A percentile compares a stretch with the other conserved stretches of the same genome.
phyloP scores from a whole-genome alignment of 2,329 filamentous ascomycete genomes.

The Calonectria hongkongensis region DNA sequence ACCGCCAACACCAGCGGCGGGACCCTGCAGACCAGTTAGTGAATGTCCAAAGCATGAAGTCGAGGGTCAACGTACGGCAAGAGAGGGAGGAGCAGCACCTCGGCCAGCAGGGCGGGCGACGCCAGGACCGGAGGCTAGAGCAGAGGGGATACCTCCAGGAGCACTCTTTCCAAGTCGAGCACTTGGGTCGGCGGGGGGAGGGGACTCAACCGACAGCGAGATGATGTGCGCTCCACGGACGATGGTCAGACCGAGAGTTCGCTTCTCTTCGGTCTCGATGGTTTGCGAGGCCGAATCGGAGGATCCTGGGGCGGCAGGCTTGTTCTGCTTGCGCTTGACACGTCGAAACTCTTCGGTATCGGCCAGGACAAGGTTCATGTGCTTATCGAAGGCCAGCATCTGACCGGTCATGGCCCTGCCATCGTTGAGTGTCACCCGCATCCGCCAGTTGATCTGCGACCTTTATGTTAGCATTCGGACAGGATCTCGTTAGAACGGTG shows the following conservation, averaged over 20 bases:
- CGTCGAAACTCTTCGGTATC: constrained; percentile 98
- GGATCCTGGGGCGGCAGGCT: constrained; percentile 79
- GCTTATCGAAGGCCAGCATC: constrained; percentile 99
- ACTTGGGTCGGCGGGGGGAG: constrained; percentile 94
- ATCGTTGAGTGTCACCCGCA: constrained; percentile 97
- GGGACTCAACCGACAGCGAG: constrained; percentile 95
- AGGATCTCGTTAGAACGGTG: constrained; percentile 22
- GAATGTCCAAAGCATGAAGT: not conserved
- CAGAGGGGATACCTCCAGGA: constrained; percentile 80
- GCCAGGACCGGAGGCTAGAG: constrained; percentile 88
- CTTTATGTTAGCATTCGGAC: constrained; percentile 41
- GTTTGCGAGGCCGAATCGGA: constrained; percentile 78
- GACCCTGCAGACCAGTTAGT: constrained; percentile 71
- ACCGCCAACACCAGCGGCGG: constrained; percentile 89
- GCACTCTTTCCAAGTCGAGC: constrained; percentile 88
- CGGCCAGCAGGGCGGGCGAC: constrained; percentile 93
- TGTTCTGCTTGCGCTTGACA: constrained; percentile 88
- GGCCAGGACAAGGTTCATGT: constrained; percentile 99
- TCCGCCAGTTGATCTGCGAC: constrained; percentile 96
- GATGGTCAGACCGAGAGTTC: constrained; percentile 95
- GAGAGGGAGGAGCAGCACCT: constrained; percentile 82
- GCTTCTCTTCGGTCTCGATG: constrained; percentile 95
- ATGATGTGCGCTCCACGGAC: constrained; percentile 96
- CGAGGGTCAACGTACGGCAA: constrained; percentile 76
- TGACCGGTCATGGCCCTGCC: constrained; percentile 97